Percentiles rank a stretch among this genome's conserved stretches.
phyloP scores from a whole-genome alignment of 768 basidiomycete species.

The Tephrocybe rancida region DNA sequence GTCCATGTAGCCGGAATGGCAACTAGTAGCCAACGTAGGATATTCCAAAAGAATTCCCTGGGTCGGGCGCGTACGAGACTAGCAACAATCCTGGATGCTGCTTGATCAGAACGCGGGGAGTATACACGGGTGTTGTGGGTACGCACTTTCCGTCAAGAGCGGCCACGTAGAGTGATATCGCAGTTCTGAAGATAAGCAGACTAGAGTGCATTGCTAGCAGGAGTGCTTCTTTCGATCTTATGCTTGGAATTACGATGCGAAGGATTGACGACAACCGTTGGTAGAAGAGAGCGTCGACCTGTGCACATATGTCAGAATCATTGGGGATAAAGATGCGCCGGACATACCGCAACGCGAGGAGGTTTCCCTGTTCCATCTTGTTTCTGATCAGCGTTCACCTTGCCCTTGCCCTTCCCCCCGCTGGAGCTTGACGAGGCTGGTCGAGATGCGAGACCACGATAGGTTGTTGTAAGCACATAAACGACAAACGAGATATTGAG shows the following conservation, averaged over 20 bases:
- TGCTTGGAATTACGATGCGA: conserved; percentile 84
- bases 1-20: conserved; percentile 94
- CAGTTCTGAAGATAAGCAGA: conserved; percentile 86
- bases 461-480: conserved; percentile 70
- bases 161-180: conserved; percentile 93
- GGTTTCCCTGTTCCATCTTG: conserved; percentile 38
- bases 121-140: background rate
- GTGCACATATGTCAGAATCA: conserved; percentile 7
- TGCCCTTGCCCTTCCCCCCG: conserved; percentile 41
- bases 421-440: conserved; percentile 34
- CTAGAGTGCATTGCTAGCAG: conserved; percentile 88
- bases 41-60: conserved; percentile 77
- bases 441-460: conserved; percentile 53
- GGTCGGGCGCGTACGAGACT: conserved; percentile 89
- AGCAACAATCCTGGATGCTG: conserved; percentile 77
- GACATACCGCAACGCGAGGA: conserved; percentile 64
- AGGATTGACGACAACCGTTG: conserved; percentile 75
- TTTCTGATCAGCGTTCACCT: conserved; percentile 26
- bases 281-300: conserved; percentile 95
- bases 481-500: conserved; percentile 71
- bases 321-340: background rate
- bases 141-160: conserved; percentile 88
- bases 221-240: conserved; percentile 85
- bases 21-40: conserved; percentile 87
- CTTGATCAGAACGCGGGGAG: conserved; percentile 4